Evolutionary conservation across 148 eudicot species (phyloP), one percentile per base, ranked within the genome.

Genomic region (Chenopodium formosanum): DNA sequence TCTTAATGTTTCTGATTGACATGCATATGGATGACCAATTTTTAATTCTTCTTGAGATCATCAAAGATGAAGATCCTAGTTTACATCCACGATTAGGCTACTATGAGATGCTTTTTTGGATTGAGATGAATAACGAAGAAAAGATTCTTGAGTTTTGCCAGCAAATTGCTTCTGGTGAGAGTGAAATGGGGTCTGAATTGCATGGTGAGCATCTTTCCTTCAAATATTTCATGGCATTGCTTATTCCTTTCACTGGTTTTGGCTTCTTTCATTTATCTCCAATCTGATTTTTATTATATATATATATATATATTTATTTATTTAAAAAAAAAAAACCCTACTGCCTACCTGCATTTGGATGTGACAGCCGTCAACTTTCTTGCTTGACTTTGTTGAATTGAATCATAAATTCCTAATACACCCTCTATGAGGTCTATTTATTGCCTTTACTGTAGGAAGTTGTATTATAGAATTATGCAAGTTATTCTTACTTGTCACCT

Each of bases 51-150:
- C 78, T 81, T 84, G 89, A 85, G 50, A 80, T 88, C 62, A 86
- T 96, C 74, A 88, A 78, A 75, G 89, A 92, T 11, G 95, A 88
- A 75, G 89, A 88, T 89, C 78, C 88, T 37, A 79, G 83, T 82
- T 89, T 91, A 79, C 77, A 84, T 84, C 82, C 93, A 79, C 87
- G 92, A 74, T 81, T 94, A 79, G 93, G 94, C 82, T 96, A 94
- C 90, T 94, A 94, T 72, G 98, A 94, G 89, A 94, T 96, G 98
- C 79, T 91, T 83, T 90, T 92, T 67, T 90, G 90, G 88, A 86
- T 94, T 78, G 90, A 89, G 81, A 82, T 90, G 73, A 80, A 89
- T 34, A 68, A 94, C 80, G 93, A 92, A 85, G 91, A 83, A n/a
- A 96, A 90, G 86, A 80, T 96, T 79, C 86, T 84, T 83, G 92